Percentiles rank a stretch among this genome's conserved stretches.
Evolutionary conservation across 169 alveolate species (phyloP).

Genomic region (Eimeria mitis): DNA sequence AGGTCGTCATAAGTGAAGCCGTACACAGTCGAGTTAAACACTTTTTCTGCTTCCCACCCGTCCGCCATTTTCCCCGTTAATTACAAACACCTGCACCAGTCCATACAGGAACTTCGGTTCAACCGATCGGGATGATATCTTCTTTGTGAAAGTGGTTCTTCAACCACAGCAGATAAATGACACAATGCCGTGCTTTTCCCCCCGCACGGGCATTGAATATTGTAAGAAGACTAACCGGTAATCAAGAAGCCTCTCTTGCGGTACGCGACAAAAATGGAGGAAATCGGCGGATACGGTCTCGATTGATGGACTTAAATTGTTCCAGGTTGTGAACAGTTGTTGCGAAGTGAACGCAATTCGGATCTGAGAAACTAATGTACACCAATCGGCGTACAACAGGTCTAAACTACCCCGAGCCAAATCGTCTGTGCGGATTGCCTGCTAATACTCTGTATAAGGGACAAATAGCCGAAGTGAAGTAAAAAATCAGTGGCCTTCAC

Average conservation of each 20-base stretch:
- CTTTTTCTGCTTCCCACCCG: slow-evolving; percentile 84
- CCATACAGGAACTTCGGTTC: not conserved
- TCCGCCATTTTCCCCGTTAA: slow-evolving; percentile 76
- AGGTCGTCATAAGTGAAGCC: slow-evolving; percentile 95
- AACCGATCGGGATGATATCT: not conserved
- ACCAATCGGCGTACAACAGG: not conserved
- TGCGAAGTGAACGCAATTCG: not conserved
- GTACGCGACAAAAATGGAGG: not conserved
- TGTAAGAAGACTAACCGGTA: not conserved
- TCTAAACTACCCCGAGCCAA: not conserved
- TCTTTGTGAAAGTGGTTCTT: not conserved
- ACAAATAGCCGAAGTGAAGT: not conserved
- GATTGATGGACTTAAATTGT: not conserved
- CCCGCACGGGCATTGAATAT: not conserved
- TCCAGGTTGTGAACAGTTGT: not conserved
- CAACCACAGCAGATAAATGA: not conserved
- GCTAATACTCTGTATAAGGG: not conserved
- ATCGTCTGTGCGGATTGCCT: not conserved
- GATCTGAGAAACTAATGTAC: not conserved
- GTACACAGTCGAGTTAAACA: slow-evolving; percentile 74
- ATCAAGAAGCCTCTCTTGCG: not conserved
- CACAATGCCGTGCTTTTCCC: not conserved
- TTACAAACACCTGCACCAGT: not conserved
- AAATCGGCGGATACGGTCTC: not conserved
- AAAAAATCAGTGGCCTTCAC: not conserved